These are phyloP conservation scores for Hydnum rufescens DNA, from an alignment of 768 basidiomycete genomes.

Conservation along the genomic window DNA sequence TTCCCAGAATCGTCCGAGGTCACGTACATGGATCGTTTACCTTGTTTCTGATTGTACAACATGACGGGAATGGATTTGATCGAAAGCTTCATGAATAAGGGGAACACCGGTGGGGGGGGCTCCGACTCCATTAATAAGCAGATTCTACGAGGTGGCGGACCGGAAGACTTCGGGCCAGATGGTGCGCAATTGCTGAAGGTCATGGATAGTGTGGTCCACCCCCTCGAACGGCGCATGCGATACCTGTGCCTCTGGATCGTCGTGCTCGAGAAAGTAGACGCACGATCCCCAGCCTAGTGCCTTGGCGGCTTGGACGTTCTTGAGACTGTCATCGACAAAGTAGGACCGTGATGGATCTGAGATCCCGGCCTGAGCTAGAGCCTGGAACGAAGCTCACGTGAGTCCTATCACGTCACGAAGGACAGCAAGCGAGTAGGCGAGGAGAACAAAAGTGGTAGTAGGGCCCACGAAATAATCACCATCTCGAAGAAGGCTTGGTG, in stretches of 20 bases:
- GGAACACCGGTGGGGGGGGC: too few relatives aligned
- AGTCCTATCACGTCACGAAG: too few relatives aligned
- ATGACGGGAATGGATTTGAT: too few relatives aligned
- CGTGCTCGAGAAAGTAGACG: constrained; percentile 51
- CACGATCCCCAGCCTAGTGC: constrained; percentile 50
- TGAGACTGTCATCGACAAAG: constrained; percentile 60
- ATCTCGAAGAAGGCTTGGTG: constrained; percentile 48
- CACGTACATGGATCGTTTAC: too few relatives aligned
- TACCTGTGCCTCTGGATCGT: constrained; percentile 1
- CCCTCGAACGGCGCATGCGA: constrained; percentile 15
- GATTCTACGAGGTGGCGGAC: not conserved
- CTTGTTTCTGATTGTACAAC: too few relatives aligned
- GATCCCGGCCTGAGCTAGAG: constrained; percentile 39
- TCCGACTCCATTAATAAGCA: not conserved
- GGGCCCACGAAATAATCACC: constrained; percentile 20
- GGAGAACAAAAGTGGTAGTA: not conserved
- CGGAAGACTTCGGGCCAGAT: constrained; percentile 62
- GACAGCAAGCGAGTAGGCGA: not conserved
- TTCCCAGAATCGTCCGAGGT: too few relatives aligned
- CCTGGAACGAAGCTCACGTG: constrained; percentile 24
- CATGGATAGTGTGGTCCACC: constrained; percentile 31
- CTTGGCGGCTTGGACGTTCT: constrained; percentile 48
- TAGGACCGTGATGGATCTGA: constrained; percentile 49
- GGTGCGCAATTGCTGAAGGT: constrained; percentile 43
- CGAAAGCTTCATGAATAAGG: too few relatives aligned